Evolutionary conservation across 352 stramenopile genomes (phyloP).

Genomic region (Phytophthora palmivora): DNA sequence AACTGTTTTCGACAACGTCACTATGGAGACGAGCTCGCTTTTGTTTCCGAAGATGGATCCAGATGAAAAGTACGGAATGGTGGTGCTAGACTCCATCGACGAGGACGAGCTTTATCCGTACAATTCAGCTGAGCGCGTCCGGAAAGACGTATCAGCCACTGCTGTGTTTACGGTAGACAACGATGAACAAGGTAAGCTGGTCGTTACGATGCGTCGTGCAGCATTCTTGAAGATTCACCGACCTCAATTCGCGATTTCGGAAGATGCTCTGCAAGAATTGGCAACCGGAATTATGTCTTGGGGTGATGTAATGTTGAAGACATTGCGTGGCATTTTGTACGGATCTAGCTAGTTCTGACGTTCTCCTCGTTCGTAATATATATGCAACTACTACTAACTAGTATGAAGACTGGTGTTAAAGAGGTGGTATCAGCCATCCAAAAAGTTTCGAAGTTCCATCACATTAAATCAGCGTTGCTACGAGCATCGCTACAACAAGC

Average conservation of each 20-base stretch:
- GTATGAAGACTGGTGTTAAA: too few relatives aligned
- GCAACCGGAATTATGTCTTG: conserved; percentile 21
- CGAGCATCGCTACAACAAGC: neutral
- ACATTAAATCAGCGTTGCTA: neutral
- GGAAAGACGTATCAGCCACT: conserved; percentile 46
- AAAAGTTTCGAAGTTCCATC: neutral
- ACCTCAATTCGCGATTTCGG: conserved; percentile 19
- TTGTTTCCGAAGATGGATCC: conserved; percentile 35
- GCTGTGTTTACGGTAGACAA: conserved; percentile 20
- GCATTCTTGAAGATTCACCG: conserved; percentile 40
- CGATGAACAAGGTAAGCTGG: conserved; percentile 10
- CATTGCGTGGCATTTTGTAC: conserved; percentile 21
- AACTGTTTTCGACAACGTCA: conserved; percentile 18
- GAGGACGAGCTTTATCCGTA: conserved; percentile 54
- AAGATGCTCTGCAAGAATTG: conserved; percentile 19
- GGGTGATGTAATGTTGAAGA: conserved; percentile 25
- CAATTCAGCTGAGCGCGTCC: conserved; percentile 29
- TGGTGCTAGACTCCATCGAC: conserved; percentile 45
- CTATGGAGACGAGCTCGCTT: conserved; percentile 38
- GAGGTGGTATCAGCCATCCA: neutral
- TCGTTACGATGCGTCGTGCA: conserved; percentile 35
- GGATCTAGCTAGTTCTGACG: neutral
- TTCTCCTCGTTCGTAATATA: too few relatives aligned
- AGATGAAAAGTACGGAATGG: conserved; percentile 21
- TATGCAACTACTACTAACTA: too few relatives aligned